Conservation (phyloP, 768 basidiomycete species). For the Trichaptum fuscoviolaceum region DNA sequence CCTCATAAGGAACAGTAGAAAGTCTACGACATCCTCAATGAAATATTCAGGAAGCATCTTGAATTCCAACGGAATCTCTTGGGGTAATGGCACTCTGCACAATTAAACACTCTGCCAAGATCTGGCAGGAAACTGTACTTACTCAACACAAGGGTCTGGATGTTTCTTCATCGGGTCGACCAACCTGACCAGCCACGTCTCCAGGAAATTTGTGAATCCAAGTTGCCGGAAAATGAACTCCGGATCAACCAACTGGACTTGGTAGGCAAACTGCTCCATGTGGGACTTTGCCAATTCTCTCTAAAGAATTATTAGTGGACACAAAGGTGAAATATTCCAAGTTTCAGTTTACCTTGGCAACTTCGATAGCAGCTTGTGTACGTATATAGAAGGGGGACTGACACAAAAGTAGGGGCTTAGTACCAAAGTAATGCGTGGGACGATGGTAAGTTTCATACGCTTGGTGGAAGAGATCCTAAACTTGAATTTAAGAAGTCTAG, state of each 20-base stretch:
- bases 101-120: constrained; percentile 2
- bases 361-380: constrained; percentile 70
- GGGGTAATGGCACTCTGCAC: constrained; percentile 76
- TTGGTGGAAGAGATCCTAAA: background rate
- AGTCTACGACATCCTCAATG: constrained; percentile 90
- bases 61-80: constrained; percentile 81
- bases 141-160: constrained; percentile 67
- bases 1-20: constrained; percentile 79
- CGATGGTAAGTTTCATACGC: background rate
- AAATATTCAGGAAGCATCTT: constrained; percentile 90
- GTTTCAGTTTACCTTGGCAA: constrained; percentile 54
- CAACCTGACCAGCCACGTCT: constrained; percentile 89
- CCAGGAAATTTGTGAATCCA: constrained; percentile 83
- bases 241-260: constrained; percentile 83
- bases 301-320: constrained; percentile 28
- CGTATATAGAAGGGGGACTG: constrained; percentile 72
- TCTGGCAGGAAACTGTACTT: constrained; percentile 23
- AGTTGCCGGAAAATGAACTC: constrained; percentile 75
- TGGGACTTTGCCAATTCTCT: constrained; percentile 64
- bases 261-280: constrained; percentile 72
- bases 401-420: constrained; percentile 2
- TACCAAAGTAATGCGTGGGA: background rate
- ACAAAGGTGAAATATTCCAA: constrained; percentile 5
- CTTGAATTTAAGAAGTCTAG: constrained; percentile 56
- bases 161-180: constrained; percentile 79